A percentile compares a stretch with the other conserved stretches of the same genome.
These are phyloP conservation scores for Delitschia confertaspora DNA, from an alignment of 495 filamentous ascomycete genomes.

Conservation along the genomic window DNA sequence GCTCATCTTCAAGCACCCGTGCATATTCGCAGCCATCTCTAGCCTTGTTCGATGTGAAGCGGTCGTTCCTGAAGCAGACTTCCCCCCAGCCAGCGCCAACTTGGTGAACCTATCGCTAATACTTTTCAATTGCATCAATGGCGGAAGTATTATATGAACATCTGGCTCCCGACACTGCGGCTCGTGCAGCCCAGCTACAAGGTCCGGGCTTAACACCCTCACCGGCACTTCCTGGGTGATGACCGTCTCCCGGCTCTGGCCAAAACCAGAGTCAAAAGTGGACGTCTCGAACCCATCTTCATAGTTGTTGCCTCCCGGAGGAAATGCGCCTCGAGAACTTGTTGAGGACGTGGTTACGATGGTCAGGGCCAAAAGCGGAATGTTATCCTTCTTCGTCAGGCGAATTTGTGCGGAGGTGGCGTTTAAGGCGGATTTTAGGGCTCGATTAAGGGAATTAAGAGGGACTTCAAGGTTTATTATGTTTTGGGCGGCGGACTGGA, in stretches of 20 bases:
- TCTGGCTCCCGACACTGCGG: constrained; percentile 85
- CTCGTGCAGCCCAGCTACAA: constrained; percentile 79
- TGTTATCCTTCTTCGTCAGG: constrained; percentile 81
- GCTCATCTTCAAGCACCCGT: constrained; percentile 68
- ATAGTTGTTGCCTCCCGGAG: constrained; percentile 11
- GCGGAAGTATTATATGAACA: constrained; percentile 83
- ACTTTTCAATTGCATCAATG: constrained; percentile 72
- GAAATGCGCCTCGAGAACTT: constrained; percentile 18
- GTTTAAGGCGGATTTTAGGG: constrained; percentile 72
- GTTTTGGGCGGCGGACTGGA: constrained; percentile 76
- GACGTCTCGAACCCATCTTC: constrained; percentile 13
- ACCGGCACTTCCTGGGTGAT: constrained; percentile 97
- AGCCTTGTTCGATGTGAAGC: constrained; percentile 53
- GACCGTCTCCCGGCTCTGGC: constrained; percentile 65
- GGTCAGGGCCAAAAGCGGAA: constrained; percentile 77
- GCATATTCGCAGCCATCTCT: constrained; percentile 79
- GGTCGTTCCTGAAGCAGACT: constrained; percentile 19
- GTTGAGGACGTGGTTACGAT: constrained; percentile 43
- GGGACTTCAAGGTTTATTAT: constrained; percentile 94
- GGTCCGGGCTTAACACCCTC: constrained; percentile 67
- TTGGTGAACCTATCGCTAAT: constrained; percentile 93
- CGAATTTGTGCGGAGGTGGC: constrained; percentile 72
- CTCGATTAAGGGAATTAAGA: constrained; percentile 66
- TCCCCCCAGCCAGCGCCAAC: constrained; percentile 41
- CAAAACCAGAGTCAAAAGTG: constrained; percentile 35